Percentiles rank a stretch among this genome's conserved stretches.
Evolutionary conservation across 176 grass and related monocot genomes (phyloP).

Genomic region (Saccharum officinarum): DNA sequence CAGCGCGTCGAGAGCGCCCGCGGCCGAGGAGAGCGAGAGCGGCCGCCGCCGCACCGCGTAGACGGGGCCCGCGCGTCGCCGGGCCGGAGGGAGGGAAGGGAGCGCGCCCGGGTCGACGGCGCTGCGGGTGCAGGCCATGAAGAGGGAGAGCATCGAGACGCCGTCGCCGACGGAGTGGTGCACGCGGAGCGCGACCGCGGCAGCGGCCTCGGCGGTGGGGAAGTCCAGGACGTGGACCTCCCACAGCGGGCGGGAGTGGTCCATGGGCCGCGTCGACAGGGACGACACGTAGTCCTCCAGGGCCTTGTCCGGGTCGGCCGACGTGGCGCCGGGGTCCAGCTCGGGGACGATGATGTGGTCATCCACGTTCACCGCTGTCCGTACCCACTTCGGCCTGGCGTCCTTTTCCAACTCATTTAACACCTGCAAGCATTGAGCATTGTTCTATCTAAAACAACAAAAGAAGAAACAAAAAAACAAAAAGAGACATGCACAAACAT

Average conservation of each 20-base stretch:
- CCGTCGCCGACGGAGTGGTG: conserved; percentile 95
- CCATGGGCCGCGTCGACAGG: conserved; percentile 54
- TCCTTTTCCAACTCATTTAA: conserved; percentile 30
- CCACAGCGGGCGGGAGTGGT: conserved; percentile 73
- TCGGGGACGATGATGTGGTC: conserved; percentile 70
- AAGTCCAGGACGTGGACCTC: conserved; percentile 89
- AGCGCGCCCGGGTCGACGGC: conserved; percentile 50
- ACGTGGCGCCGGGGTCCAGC: conserved; percentile 37
- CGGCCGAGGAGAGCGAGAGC: neutral
- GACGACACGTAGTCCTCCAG: conserved; percentile 81
- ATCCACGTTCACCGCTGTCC: conserved; percentile 54
- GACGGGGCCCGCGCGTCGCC: conserved; percentile 21
- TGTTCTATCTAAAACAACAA: neutral
- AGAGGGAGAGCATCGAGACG: conserved; percentile 79
- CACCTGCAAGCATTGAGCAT: conserved; percentile 37
- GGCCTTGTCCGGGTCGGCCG: conserved; percentile 29
- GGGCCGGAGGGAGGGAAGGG: conserved; percentile 33
- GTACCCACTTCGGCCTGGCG: conserved; percentile 54
- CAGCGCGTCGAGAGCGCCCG: neutral
- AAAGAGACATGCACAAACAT: neutral
- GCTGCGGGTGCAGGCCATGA: conserved; percentile 76
- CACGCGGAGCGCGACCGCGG: conserved; percentile 55
- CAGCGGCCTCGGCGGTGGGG: conserved; percentile 63
- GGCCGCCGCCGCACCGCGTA: conserved; percentile 18
- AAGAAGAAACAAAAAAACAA: neutral